These are phyloP conservation scores for Miscanthus sacchariflorus DNA, from an alignment of 202 grass and related monocot species.

Conservation along the genomic window DNA sequence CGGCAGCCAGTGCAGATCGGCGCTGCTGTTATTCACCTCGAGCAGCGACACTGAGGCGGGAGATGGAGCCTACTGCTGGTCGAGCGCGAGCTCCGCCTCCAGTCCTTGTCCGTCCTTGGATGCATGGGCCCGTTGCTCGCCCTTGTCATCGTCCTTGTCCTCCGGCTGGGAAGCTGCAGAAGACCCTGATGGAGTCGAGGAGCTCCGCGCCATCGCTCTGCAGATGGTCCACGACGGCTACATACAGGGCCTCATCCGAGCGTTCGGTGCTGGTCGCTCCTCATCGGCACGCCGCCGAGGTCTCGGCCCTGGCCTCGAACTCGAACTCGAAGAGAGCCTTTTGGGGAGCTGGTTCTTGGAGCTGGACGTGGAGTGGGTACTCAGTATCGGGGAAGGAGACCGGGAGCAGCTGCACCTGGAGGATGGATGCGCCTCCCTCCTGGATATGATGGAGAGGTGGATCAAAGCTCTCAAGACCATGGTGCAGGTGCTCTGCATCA, in stretches of 20 bases:
- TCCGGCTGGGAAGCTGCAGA: not conserved
- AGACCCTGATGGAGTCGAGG: not conserved
- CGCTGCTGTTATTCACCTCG: not conserved
- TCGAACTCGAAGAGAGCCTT: not conserved
- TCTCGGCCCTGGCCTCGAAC: too few relatives aligned
- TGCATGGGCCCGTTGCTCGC: not conserved
- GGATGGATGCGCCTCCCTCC: not conserved
- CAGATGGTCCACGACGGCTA: slow-evolving; percentile 35
- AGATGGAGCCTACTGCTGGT: not conserved
- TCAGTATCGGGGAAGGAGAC: not conserved
- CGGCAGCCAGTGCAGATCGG: not conserved
- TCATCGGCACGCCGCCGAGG: not conserved
- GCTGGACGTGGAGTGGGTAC: slow-evolving; percentile 38
- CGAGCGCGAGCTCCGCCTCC: slow-evolving; percentile 17
- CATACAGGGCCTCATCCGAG: not conserved
- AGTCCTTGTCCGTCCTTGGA: not conserved
- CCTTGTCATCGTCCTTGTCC: not conserved
- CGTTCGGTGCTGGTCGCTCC: not conserved
- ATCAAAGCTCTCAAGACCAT: slow-evolving; percentile 38
- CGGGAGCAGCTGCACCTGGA: not conserved
- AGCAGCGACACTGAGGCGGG: not conserved
- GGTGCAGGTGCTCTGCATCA: slow-evolving; percentile 29
- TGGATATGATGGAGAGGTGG: slow-evolving; percentile 28
- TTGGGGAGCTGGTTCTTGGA: slow-evolving; percentile 20
- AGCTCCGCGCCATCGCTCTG: slow-evolving; percentile 16